A percentile compares a stretch with the other conserved stretches of the same genome.
phyloP scores from a whole-genome alignment of 2,329 filamentous ascomycete species.

The Ophiocordyceps polyrhachis-furcata region DNA sequence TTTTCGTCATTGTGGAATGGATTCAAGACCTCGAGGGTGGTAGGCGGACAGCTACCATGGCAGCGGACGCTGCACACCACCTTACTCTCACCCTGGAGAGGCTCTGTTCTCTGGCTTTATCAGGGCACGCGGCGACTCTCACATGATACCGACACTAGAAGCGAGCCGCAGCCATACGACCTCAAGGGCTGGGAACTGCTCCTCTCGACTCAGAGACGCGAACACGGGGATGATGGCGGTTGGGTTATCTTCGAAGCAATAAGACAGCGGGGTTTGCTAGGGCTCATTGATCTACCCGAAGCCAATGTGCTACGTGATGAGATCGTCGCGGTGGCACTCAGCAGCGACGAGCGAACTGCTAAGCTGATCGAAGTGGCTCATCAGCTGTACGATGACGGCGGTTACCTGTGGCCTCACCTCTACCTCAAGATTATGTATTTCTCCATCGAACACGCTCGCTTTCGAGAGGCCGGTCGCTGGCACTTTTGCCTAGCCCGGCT shows the following conservation, averaged over 20 bases:
- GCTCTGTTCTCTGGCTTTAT: background rate
- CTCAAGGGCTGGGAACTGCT: slow-evolving; percentile 6
- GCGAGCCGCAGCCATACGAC: slow-evolving; percentile 3
- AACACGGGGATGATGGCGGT: slow-evolving; percentile 7
- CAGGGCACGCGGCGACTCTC: slow-evolving; percentile 1
- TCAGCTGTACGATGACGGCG: slow-evolving; percentile 17
- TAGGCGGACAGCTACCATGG: background rate
- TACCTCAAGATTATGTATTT: slow-evolving; percentile 27
- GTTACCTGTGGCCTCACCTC: slow-evolving; percentile 28
- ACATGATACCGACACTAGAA: background rate
- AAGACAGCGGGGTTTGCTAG: slow-evolving; percentile 3
- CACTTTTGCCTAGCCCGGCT: slow-evolving; percentile 24
- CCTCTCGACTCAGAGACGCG: slow-evolving; percentile 6
- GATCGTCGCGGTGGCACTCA: slow-evolving; percentile 12
- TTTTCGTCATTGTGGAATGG: background rate
- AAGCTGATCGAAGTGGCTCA: slow-evolving; percentile 10
- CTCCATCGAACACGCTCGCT: slow-evolving; percentile 21
- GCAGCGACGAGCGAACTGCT: slow-evolving; percentile 8
- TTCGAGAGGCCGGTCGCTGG: slow-evolving; percentile 24
- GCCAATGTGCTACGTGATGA: slow-evolving; percentile 11
- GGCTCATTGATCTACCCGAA: slow-evolving; percentile 7
- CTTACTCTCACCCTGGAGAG: background rate
- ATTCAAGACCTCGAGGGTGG: background rate
- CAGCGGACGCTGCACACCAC: background rate
- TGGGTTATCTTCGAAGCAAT: slow-evolving; percentile 12